Evolutionary conservation across 2,329 filamentous ascomycete genomes (phyloP).

Genomic region (Mollisiaceae sp.): DNA sequence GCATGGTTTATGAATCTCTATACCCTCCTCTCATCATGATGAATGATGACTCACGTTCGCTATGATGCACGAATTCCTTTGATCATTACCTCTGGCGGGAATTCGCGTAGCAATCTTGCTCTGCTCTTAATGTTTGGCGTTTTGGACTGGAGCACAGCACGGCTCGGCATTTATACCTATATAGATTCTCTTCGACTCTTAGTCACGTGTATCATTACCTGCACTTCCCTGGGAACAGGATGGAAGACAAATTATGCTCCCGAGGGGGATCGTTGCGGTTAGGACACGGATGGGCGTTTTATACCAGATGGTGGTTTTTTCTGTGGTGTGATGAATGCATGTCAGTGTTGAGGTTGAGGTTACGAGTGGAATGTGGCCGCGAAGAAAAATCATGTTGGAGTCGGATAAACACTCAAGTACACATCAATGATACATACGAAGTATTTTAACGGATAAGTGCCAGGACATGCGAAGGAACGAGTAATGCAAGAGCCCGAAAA

Average conservation of each 20-base stretch:
- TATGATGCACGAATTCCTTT: neutral
- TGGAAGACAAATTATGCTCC: neutral
- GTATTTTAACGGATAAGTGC: neutral
- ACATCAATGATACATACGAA: neutral
- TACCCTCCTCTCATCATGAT: neutral
- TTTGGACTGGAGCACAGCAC: neutral
- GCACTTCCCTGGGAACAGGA: constrained; percentile 19
- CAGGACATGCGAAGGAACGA: neutral
- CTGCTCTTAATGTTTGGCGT: neutral
- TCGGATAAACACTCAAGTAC: neutral
- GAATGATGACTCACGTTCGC: neutral
- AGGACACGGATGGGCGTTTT: constrained; percentile 12
- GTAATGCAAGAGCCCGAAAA: neutral
- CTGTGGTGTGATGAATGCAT: neutral
- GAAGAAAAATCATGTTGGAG: neutral
- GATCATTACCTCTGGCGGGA: neutral
- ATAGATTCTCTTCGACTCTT: neutral
- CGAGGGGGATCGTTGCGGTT: constrained; percentile 19
- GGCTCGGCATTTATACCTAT: constrained; percentile 4
- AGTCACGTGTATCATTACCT: constrained; percentile 24
- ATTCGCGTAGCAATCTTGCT: constrained; percentile 5
- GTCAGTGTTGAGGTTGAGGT: neutral
- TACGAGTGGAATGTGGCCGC: too few species aligned
- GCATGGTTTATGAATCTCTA: constrained; percentile 6
- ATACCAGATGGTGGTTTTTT: constrained; percentile 6